These are phyloP conservation scores for Pelargonium cotyledonis DNA, from an alignment of 441 rosid species.

Conservation along the genomic window DNA sequence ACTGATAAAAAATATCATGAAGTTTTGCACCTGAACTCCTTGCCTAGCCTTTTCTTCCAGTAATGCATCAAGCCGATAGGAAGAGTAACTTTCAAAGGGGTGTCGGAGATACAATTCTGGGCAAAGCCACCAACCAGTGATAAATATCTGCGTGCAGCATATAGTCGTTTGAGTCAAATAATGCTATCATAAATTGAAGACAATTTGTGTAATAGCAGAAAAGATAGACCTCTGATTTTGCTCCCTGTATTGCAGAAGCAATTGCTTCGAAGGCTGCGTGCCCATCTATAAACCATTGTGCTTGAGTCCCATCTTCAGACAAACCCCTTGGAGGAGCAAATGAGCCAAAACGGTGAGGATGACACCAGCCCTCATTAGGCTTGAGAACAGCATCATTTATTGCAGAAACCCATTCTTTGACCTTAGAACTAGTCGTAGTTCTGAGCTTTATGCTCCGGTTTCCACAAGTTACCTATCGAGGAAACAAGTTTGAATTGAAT, in stretches of 20 bases:
- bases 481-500: constrained; percentile 39
- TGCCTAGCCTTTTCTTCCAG: constrained; percentile 96
- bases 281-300: constrained; percentile 98
- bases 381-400: constrained; percentile 95
- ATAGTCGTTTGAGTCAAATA: constrained; percentile 23
- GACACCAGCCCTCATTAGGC: constrained; percentile 99
- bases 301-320: constrained; percentile 94
- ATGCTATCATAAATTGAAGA: constrained; percentile 14
- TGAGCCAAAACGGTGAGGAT: constrained; percentile 98
- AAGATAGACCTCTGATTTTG: constrained; percentile 86
- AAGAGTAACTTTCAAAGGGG: constrained; percentile 59
- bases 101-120: constrained; percentile 95
- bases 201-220: constrained; percentile 9
- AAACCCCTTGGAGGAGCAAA: constrained; percentile 98
- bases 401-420: constrained; percentile 94
- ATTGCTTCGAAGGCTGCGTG: constrained; percentile 87
- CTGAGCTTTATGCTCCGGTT: constrained; percentile 82
- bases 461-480: constrained; percentile 82
- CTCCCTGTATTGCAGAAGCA: constrained; percentile 82
- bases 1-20: neutral
- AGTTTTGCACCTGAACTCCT: constrained; percentile 76
- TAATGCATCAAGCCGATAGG: constrained; percentile 85
- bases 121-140: constrained; percentile 99
- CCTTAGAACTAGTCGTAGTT: constrained; percentile 66
- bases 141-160: constrained; percentile 69